Conservation (phyloP, 768 basidiomycete genomes). For the Clitopilus hobsonii region DNA sequence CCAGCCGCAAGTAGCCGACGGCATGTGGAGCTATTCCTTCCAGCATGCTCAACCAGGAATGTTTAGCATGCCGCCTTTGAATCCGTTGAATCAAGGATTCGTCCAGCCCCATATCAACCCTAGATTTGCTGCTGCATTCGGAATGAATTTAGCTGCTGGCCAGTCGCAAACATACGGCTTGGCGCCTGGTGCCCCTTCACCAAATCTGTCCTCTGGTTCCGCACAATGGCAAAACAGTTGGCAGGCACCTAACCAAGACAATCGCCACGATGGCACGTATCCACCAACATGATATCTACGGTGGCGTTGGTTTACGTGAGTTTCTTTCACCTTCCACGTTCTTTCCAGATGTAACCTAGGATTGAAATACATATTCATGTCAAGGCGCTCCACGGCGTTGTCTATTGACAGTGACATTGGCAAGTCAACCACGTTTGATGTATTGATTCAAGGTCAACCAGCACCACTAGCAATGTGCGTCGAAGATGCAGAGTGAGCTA, state of each 20-base stretch:
- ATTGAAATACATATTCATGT: not conserved
- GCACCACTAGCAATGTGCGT: not conserved
- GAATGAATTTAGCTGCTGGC: slow-evolving; percentile 33
- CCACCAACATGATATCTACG: not conserved
- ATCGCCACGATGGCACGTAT: not conserved
- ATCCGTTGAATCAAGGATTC: slow-evolving; percentile 16
- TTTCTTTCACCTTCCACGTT: not conserved
- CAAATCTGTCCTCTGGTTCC: not conserved
- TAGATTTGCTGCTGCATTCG: slow-evolving; percentile 66
- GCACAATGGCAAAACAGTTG: not conserved
- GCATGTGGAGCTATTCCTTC: slow-evolving; percentile 11
- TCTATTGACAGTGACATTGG: not conserved
- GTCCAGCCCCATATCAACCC: slow-evolving; percentile 87
- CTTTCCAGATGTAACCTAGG: not conserved
- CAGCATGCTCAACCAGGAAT: slow-evolving; percentile 16
- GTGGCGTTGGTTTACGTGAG: not conserved
- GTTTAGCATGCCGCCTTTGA: slow-evolving; percentile 10
- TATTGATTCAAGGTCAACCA: not conserved
- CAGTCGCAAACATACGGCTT: slow-evolving; percentile 11
- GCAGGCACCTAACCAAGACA: slow-evolving; percentile 3
- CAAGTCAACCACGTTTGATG: not conserved
- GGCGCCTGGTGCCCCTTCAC: not conserved
- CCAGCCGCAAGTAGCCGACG: slow-evolving; percentile 2
- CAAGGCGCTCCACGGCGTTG: not conserved
- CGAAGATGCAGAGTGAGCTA: not conserved